Base-by-base conservation (phyloP, 192 early-diverging fungal species). In the Cladochytrium replicatum region DNA sequence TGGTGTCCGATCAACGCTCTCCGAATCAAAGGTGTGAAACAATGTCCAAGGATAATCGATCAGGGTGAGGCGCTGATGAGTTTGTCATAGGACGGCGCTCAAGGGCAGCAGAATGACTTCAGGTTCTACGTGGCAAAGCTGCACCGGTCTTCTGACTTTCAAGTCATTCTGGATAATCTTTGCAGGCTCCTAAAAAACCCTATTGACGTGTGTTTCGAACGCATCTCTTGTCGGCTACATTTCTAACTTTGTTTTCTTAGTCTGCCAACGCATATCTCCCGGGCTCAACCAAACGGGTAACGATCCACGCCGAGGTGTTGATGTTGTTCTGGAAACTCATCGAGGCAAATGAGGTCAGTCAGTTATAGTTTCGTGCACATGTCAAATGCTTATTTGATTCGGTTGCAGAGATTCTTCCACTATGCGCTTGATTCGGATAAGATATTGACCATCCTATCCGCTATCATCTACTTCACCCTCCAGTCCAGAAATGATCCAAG, bases 321-420 rank as follows among this genome's bases (percentile, higher is more conserved):
- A 85, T 89, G 77, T 56, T 93, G 21, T 81, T 88, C 37, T 95
- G 92, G 92, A 73, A 81, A 50, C 59, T 91, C 6, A 52, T 93
- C 23, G 86, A 91, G 39, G 61, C 72, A 41, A 95, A 95, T 59
- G 70, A 74, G 46, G 86, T 87, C 61, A 29, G 53, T 57, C 7
- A 22, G 23, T 15, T 9, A n/a, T 27, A 32, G 1, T 30, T 15
- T 22, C 24, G 32, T 5, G 6, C 11, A 4, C 54, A 50, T 15
- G 32, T 19, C 29, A 3, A 66, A 19, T 22, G 6, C 3, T 22
- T n/a, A 21, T 9, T 28, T 53, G 21, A 21, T 17, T 32, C 21
- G 29, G 19, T 27, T 48, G 0, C 46, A 88, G 83, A 64, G 77
- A 40, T 88, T 88, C 55, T 62, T 68, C 21, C 58, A 55, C 17